These are phyloP conservation scores for Akanthomyces lecanii DNA, from an alignment of 2,329 filamentous ascomycete genomes.

Conservation along the genomic window DNA sequence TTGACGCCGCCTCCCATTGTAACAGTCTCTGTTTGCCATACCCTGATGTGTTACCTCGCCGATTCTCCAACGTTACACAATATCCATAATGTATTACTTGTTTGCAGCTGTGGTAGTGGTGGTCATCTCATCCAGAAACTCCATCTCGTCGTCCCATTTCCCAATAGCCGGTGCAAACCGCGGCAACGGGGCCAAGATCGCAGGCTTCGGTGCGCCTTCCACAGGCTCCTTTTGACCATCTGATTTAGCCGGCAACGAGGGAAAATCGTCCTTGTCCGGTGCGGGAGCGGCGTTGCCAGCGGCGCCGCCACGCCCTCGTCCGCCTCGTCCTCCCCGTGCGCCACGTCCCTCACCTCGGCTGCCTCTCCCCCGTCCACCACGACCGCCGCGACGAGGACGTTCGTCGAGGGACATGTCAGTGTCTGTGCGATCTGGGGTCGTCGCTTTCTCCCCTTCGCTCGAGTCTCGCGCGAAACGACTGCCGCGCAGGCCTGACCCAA, in stretches of 20 bases:
- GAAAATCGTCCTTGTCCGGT: constrained; percentile 33
- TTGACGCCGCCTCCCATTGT: neutral
- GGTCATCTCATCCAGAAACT: constrained; percentile 41
- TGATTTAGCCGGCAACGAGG: constrained; percentile 29
- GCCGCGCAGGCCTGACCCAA: constrained; percentile 33
- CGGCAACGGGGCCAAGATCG: constrained; percentile 26
- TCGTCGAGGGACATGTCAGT: constrained; percentile 30
- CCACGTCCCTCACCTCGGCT: constrained; percentile 32
- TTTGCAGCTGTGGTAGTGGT: constrained; percentile 18
- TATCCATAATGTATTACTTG: neutral
- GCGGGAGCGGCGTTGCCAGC: constrained; percentile 8
- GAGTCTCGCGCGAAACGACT: constrained; percentile 41
- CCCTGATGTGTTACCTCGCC: neutral
- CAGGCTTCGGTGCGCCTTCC: constrained; percentile 26
- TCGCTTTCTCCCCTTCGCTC: constrained; percentile 28
- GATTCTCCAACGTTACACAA: neutral
- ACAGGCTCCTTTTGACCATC: constrained; percentile 23
- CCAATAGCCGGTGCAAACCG: constrained; percentile 38
- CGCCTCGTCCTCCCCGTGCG: constrained; percentile 21
- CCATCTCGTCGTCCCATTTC: constrained; percentile 58
- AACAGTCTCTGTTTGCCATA: constrained; percentile 10
- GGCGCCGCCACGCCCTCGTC: constrained; percentile 29
- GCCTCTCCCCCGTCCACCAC: constrained; percentile 29
- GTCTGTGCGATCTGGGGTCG: constrained; percentile 30
- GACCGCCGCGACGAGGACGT: constrained; percentile 28